Evolutionary conservation across 1,284 basidiomycete genomes (phyloP).

Genomic region (Trichosporon sp.): DNA sequence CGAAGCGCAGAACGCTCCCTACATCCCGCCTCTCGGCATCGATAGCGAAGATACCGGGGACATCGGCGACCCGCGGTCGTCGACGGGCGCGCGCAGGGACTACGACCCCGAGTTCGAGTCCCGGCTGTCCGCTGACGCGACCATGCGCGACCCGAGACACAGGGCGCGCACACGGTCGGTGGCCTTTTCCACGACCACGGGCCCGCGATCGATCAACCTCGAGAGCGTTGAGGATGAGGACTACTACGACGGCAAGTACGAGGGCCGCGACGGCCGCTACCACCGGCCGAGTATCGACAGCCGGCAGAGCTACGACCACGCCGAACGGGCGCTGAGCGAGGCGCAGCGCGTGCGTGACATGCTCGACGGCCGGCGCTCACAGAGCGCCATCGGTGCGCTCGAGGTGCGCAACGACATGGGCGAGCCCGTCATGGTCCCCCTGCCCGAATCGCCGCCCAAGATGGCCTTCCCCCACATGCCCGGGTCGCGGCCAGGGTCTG

Average conservation of each 20-base stretch:
- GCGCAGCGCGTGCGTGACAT: constrained; percentile 2
- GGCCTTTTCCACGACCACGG: neutral
- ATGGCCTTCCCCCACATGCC: constrained; percentile 6
- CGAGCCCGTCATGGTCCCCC: constrained; percentile 30
- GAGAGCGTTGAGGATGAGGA: constrained; percentile 15
- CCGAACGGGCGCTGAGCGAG: constrained; percentile 8
- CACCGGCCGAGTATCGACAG: neutral
- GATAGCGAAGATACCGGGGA: neutral
- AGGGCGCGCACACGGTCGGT: constrained; percentile 15
- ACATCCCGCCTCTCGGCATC: constrained; percentile 16
- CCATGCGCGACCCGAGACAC: constrained; percentile 2
- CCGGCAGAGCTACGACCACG: constrained; percentile 1
- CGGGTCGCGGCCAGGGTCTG: neutral
- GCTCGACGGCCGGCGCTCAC: neutral
- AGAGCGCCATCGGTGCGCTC: constrained; percentile 15
- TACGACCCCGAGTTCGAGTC: constrained; percentile 2
- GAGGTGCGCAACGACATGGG: constrained; percentile 13
- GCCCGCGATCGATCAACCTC: constrained; percentile 24
- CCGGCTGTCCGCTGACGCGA: neutral
- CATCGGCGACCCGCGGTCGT: constrained; percentile 1
- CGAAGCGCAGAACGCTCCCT: constrained; percentile 13
- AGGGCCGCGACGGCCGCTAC: neutral
- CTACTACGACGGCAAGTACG: constrained; percentile 11
- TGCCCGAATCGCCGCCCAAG: constrained; percentile 23
- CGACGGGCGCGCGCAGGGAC: neutral